phyloP scores from a whole-genome alignment of 768 basidiomycete genomes.

The Boletus reticulatus region DNA sequence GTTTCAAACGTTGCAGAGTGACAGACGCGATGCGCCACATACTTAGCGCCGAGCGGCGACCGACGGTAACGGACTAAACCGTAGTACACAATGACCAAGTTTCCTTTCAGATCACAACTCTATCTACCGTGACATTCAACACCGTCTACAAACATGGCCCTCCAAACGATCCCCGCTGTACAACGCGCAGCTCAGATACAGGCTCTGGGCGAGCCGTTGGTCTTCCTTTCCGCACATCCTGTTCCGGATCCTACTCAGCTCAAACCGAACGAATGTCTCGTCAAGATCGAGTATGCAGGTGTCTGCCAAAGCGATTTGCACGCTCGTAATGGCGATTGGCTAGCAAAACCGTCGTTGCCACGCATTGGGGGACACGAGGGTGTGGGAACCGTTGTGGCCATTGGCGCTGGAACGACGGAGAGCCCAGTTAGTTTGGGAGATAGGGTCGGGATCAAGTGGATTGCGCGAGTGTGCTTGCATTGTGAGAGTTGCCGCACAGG shows the following conservation, averaged over 20 bases:
- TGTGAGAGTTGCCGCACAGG: slow-evolving; percentile 42
- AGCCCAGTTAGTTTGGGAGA: slow-evolving; percentile 37
- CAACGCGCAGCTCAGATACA: slow-evolving; percentile 28
- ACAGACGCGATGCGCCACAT: too few species aligned
- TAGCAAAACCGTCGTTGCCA: slow-evolving; percentile 26
- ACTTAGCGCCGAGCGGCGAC: too few species aligned
- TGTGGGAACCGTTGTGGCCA: slow-evolving; percentile 44
- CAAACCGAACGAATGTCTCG: slow-evolving; percentile 31
- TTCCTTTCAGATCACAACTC: too few species aligned
- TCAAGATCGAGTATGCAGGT: slow-evolving; percentile 41
- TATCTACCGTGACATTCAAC: too few species aligned
- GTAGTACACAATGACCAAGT: too few species aligned
- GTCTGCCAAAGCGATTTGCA: slow-evolving; percentile 46
- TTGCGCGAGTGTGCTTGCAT: slow-evolving; percentile 37
- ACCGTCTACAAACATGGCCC: not conserved
- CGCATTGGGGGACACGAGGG: slow-evolving; percentile 46
- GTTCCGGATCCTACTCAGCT: slow-evolving; percentile 17
- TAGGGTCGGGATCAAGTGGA: slow-evolving; percentile 44
- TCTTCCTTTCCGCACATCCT: slow-evolving; percentile 14
- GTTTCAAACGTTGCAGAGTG: too few species aligned
- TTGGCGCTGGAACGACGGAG: slow-evolving; percentile 34
- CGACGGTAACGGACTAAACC: too few species aligned
- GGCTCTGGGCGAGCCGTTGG: slow-evolving; percentile 11
- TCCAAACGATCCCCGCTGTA: slow-evolving; percentile 12
- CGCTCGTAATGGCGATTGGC: slow-evolving; percentile 39